Evolutionary conservation across 176 grass and related monocot genomes (phyloP), one percentile per base, ranked within the genome.

Genomic region (Bolboschoenus planiculmis): DNA sequence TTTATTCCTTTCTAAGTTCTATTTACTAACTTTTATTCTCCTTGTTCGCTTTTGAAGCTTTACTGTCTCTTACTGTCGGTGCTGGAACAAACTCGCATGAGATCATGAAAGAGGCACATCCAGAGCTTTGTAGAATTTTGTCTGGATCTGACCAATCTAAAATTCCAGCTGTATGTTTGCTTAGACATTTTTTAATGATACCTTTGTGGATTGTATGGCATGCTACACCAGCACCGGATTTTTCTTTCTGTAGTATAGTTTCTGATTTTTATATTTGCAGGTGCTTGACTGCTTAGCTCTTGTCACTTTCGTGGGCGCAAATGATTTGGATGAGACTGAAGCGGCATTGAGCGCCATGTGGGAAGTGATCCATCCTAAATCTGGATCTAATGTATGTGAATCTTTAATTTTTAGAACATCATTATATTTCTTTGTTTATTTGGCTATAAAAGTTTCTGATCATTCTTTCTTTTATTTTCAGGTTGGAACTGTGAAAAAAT

Each of bases 351-450:
- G 92, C 80, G 87, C 88, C 70, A 94, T 97, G 55, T 97, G 94
- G 94, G 88, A 90, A 75, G 88, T 94, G 24, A 92, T 97, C 78
- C 90, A 97, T 89, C 91, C 94, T 42, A 94, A 92, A 79, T 94
- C 94, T 43, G 91, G 88, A 56, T 88, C 91, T 78, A 94, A 94
- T 81, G 96, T 95, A 88, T 1, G 89, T 87, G 67, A 65, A 79
- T 33, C 30, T 88, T 50, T 56, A 58, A 4, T 72, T 88, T 2
- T 13, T 79, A n/a, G 36, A 77, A 23, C 43, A 70, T 36, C 9
- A 35, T 43, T 31, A 18, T 14, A 18, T 48, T 37, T 84, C 48
- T 84, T 55, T 56, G 16, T 55, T 72, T 47, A 39, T 72, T 84
- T 83, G 59, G 0, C 42, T 73, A 20, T 24, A 7, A 51, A 36